Evolutionary conservation across 331 rosid genomes (phyloP).

Genomic region (Erythrophleum ivorense): DNA sequence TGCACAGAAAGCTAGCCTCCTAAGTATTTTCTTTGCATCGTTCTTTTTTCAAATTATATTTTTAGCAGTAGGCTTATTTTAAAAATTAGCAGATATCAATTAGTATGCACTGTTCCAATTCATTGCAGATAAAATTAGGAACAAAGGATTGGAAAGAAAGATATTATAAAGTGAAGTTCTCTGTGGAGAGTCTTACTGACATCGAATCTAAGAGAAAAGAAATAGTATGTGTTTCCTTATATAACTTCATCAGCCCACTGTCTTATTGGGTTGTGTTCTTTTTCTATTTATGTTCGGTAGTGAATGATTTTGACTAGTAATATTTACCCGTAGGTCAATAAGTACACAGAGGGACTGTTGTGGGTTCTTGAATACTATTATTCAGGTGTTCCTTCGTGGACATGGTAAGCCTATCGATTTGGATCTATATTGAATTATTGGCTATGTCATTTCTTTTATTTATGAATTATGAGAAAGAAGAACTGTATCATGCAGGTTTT

Average conservation of each 20-base stretch:
- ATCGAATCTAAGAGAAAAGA: slow-evolving; percentile 50
- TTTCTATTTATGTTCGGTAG: background rate
- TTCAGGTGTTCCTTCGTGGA: slow-evolving; percentile 68
- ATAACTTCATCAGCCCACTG: background rate
- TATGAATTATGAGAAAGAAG: background rate
- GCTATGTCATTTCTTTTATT: background rate
- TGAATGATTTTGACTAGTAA: background rate
- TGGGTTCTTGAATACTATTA: slow-evolving; percentile 66
- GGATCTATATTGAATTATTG: background rate
- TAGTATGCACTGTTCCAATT: slow-evolving; percentile 1
- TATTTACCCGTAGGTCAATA: slow-evolving; percentile 2
- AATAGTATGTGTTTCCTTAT: slow-evolving; percentile 44
- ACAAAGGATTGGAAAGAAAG: slow-evolving; percentile 49
- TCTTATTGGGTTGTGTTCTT: background rate
- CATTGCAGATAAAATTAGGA: slow-evolving; percentile 51
- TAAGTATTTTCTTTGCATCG: background rate
- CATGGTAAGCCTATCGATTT: slow-evolving; percentile 49
- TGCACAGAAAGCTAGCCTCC: background rate
- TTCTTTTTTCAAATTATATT: background rate
- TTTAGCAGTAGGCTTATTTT: background rate
- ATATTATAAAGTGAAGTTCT: slow-evolving; percentile 59
- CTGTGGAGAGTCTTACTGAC: slow-evolving; percentile 42
- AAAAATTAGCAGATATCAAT: background rate
- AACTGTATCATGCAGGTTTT: slow-evolving; percentile 50
- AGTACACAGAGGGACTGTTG: slow-evolving; percentile 62